Percentiles rank a stretch among this genome's conserved stretches.
phyloP scores from a whole-genome alignment of 1,284 basidiomycete genomes.

The Phellopilus nigrolimitatus region DNA sequence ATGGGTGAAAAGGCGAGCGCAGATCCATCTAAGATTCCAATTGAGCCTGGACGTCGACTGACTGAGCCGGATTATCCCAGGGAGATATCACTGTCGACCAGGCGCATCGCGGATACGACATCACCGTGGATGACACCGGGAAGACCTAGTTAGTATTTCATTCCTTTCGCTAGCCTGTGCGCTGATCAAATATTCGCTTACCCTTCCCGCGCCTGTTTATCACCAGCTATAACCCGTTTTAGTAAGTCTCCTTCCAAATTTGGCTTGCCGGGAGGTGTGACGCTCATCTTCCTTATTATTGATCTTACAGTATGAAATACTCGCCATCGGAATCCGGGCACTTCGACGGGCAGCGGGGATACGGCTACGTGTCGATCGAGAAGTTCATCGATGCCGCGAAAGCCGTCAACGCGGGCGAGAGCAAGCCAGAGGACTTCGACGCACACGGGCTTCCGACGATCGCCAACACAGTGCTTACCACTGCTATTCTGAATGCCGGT shows the following conservation, averaged over 20 bases:
- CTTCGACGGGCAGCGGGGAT: constrained; percentile 90
- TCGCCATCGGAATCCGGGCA: constrained; percentile 86
- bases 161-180: constrained; percentile 1
- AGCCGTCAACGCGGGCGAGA: constrained; percentile 67
- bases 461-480: constrained; percentile 82
- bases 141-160: constrained; percentile 52
- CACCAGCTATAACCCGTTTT: constrained; percentile 77
- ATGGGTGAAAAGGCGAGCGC: constrained; percentile 77
- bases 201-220: constrained; percentile 7
- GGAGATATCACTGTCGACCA: constrained; percentile 92
- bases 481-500: constrained; percentile 88
- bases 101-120: constrained; percentile 88
- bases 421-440: constrained; percentile 71
- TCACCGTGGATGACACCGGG: constrained; percentile 78
- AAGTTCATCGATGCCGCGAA: constrained; percentile 84
- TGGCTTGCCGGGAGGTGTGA: constrained; percentile 1
- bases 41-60: constrained; percentile 10
- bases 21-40: constrained; percentile 2
- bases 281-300: background rate
- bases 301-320: constrained; percentile 82
- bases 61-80: constrained; percentile 32
- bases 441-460: constrained; percentile 81
- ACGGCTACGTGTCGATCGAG: constrained; percentile 87
- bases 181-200: constrained; percentile 2
- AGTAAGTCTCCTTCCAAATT: constrained; percentile 45